Percentiles rank a stretch among this genome's conserved stretches.
Evolutionary conservation across 257 asterid genomes (phyloP).

Genomic region (Solanum piurae): DNA sequence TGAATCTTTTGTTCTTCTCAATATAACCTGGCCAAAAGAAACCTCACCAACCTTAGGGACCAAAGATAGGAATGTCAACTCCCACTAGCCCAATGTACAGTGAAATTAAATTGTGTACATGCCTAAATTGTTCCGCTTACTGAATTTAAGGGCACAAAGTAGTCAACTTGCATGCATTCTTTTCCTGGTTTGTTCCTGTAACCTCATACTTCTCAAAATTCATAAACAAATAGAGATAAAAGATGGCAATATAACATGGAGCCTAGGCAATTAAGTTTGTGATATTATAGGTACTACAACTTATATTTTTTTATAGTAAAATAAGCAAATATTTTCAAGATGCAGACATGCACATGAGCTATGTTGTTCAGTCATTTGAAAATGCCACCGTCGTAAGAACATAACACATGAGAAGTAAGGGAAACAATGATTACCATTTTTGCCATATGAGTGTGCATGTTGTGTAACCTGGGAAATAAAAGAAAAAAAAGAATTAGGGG

Average conservation of each 20-base stretch:
- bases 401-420: not conserved
- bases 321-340: not conserved
- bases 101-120: not conserved
- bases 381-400: not conserved
- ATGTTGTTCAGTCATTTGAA: not conserved
- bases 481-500: not conserved
- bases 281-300: not conserved
- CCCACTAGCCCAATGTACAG: not conserved
- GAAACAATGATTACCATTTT: constrained; percentile 39
- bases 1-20: not conserved
- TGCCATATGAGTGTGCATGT: constrained; percentile 66
- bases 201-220: not conserved
- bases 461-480: constrained; percentile 57
- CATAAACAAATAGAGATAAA: not conserved
- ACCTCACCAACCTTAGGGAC: not conserved
- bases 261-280: not conserved
- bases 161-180: not conserved
- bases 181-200: not conserved
- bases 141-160: not conserved
- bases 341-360: not conserved
- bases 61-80: not conserved
- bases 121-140: not conserved
- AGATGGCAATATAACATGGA: not conserved
- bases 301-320: not conserved
- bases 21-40: not conserved